Conservation (phyloP, 495 filamentous ascomycete species). For the Lepraria neglecta region DNA sequence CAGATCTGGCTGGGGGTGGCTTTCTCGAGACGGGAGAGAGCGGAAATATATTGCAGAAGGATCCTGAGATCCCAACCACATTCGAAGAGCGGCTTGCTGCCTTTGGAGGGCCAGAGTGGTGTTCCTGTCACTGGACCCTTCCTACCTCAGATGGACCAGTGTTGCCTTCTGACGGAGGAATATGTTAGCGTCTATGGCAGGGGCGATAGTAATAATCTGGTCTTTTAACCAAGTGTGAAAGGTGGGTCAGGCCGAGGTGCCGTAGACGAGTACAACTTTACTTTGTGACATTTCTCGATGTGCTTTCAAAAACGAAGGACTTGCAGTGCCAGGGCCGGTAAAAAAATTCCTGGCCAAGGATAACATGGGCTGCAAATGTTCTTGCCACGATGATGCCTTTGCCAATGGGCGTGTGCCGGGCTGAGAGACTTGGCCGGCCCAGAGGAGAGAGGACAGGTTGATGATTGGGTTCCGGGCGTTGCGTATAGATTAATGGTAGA, state of each 20-base stretch:
- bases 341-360: slow-evolving; percentile 16
- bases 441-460: neutral
- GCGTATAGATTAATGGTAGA: too few relatives aligned
- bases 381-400: slow-evolving; percentile 16
- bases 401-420: slow-evolving; percentile 14
- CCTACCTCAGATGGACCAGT: slow-evolving; percentile 13
- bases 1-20: neutral
- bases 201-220: slow-evolving; percentile 1
- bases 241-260: slow-evolving; percentile 11
- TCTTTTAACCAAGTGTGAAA: neutral
- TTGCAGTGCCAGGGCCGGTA: neutral
- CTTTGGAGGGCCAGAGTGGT: neutral
- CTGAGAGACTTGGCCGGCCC: slow-evolving; percentile 9
- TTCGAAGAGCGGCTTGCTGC: slow-evolving; percentile 6
- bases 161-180: slow-evolving; percentile 11
- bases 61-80: slow-evolving; percentile 9
- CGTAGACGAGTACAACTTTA: slow-evolving; percentile 15
- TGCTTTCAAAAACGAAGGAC: neutral
- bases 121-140: slow-evolving; percentile 5
- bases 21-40: slow-evolving; percentile 8
- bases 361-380: slow-evolving; percentile 8
- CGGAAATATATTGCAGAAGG: slow-evolving; percentile 11
- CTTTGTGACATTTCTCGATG: slow-evolving; percentile 12
- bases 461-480: neutral
- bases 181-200: slow-evolving; percentile 13